A percentile compares a stretch with the other conserved stretches of the same genome.
phyloP scores from a whole-genome alignment of 768 basidiomycete species.

The Suillus lakei region DNA sequence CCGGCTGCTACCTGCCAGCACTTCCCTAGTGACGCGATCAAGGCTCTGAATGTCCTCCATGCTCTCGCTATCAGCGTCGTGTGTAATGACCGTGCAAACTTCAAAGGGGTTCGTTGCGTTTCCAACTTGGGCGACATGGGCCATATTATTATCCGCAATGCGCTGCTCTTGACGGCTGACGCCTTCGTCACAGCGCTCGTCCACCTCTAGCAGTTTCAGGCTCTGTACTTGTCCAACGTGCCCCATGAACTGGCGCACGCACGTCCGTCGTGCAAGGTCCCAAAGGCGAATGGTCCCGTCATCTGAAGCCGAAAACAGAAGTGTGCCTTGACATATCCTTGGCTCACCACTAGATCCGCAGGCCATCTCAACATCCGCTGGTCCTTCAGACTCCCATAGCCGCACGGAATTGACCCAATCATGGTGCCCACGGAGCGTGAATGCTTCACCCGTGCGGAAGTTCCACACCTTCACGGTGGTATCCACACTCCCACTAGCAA shows the following conservation, averaged over 20 bases:
- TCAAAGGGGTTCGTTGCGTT: conserved; percentile 21
- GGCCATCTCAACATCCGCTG: conserved; percentile 11
- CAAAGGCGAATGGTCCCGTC: conserved; percentile 93
- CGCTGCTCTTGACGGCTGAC: conserved; percentile 15
- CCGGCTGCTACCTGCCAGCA: conserved; percentile 19
- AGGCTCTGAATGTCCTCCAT: conserved; percentile 17
- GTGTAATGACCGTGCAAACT: conserved; percentile 35
- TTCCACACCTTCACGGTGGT: conserved; percentile 97
- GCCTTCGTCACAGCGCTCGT: conserved; percentile 47
- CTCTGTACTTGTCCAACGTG: conserved; percentile 97
- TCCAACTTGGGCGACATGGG: conserved; percentile 21
- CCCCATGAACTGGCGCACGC: conserved; percentile 82
- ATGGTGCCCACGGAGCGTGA: conserved; percentile 88
- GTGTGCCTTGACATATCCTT: conserved; percentile 81
- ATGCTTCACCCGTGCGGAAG: conserved; percentile 87
- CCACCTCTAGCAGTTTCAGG: conserved; percentile 76
- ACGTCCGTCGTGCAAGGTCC: conserved; percentile 84
- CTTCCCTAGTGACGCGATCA: conserved; percentile 9
- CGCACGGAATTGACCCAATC: conserved; percentile 98
- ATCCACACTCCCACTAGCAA: conserved; percentile 94
- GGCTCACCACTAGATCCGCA: conserved; percentile 39
- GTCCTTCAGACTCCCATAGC: conserved; percentile 73
- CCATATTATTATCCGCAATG: conserved; percentile 19
- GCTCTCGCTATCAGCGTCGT: conserved; percentile 23
- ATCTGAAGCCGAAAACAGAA: conserved; percentile 97